Conservation (phyloP, 768 basidiomycete genomes). For the Agrocybe chaxingu region DNA sequence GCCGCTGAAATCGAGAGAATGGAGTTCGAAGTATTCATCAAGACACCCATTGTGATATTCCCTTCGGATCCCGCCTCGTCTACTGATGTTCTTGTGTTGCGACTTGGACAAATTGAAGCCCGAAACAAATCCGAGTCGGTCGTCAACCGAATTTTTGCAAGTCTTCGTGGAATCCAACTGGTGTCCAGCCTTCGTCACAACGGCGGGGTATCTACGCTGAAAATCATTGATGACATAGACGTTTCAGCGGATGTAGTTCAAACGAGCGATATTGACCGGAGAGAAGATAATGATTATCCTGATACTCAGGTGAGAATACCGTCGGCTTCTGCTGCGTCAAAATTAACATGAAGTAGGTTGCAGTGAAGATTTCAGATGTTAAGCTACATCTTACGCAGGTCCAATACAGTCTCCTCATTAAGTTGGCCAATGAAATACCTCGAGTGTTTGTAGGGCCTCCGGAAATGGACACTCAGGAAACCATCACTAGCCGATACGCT, state of each 20-base stretch:
- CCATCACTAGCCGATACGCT: constrained; percentile 6
- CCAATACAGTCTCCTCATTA: constrained; percentile 74
- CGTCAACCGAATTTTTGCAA: constrained; percentile 64
- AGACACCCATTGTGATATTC: constrained; percentile 89
- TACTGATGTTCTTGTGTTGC: constrained; percentile 69
- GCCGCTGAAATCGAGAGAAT: constrained; percentile 94
- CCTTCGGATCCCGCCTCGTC: constrained; percentile 65
- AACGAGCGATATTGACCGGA: constrained; percentile 49
- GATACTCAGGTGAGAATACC: constrained; percentile 64
- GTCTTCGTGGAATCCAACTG: constrained; percentile 80
- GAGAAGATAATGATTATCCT: constrained; percentile 51
- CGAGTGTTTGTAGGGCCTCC: constrained; percentile 51
- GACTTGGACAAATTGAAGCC: constrained; percentile 87
- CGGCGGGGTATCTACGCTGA: constrained; percentile 52
- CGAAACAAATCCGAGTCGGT: constrained; percentile 65
- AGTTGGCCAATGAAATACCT: constrained; percentile 66
- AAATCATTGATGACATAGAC: constrained; percentile 90
- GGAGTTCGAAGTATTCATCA: constrained; percentile 88
- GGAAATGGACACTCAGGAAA: constrained; percentile 31
- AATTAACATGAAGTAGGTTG: constrained; percentile 42
- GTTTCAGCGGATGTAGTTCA: constrained; percentile 70
- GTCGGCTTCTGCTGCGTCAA: not conserved
- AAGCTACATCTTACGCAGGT: constrained; percentile 79
- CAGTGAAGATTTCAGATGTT: constrained; percentile 77
- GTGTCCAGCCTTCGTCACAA: constrained; percentile 61